Percentiles rank a stretch among this genome's conserved stretches.
These are phyloP conservation scores for Vitellaria paradoxa DNA, from an alignment of 179 eudicot genomes.

Conservation along the genomic window DNA sequence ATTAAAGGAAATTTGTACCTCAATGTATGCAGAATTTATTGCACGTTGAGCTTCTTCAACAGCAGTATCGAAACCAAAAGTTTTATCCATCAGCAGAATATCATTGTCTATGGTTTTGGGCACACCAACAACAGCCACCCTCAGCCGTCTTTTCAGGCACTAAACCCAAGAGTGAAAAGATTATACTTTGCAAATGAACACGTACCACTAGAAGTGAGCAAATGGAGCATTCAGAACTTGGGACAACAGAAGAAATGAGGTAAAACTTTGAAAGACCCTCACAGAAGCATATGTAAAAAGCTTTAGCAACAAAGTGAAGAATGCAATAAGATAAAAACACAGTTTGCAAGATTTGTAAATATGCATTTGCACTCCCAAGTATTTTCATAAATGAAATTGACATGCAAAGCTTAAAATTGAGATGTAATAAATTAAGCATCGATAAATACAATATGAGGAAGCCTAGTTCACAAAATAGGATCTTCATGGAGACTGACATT, in stretches of 20 bases:
- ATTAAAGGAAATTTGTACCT: constrained; percentile 40
- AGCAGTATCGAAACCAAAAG: constrained; percentile 99
- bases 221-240: neutral
- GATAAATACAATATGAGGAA: neutral
- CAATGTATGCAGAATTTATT: constrained; percentile 94
- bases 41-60: constrained; percentile 99
- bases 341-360: neutral
- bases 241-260: neutral
- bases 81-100: constrained; percentile 95
- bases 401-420: constrained; percentile 5
- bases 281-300: too few relatives aligned
- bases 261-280: neutral
- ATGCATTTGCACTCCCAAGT: neutral
- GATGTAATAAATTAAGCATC: neutral
- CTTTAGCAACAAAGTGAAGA: neutral
- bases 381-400: neutral
- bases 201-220: neutral
- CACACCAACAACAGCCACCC: constrained; percentile 92
- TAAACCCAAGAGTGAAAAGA: constrained; percentile 23
- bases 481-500: neutral
- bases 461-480: neutral
- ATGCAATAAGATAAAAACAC: neutral
- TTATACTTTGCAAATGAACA: neutral
- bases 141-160: constrained; percentile 84
- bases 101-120: constrained; percentile 99